Evolutionary conservation across 306 rosid species (phyloP).

Genomic region (Heteromeles arbutifolia): DNA sequence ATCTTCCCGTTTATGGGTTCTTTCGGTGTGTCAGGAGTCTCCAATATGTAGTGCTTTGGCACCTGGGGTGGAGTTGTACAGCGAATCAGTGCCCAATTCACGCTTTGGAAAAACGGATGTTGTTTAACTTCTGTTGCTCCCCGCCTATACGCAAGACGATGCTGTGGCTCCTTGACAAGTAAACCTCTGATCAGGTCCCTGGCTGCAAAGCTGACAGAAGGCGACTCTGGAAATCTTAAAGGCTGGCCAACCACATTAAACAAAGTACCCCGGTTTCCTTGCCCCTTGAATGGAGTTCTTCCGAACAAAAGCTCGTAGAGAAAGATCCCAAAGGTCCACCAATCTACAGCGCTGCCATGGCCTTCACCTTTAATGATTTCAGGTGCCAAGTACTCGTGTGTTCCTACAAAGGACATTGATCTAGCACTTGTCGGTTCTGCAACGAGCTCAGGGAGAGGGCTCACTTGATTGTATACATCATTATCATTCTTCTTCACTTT

Average conservation of each 20-base stretch:
- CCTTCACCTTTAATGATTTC: constrained; percentile 96
- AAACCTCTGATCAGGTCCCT: constrained; percentile 89
- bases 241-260: constrained; percentile 95
- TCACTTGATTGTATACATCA: constrained; percentile 59
- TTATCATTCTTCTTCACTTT: constrained; percentile 35
- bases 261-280: constrained; percentile 78
- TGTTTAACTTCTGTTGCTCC: constrained; percentile 92
- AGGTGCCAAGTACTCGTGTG: constrained; percentile 95
- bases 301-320: constrained; percentile 91
- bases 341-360: constrained; percentile 97
- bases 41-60: constrained; percentile 48
- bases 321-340: constrained; percentile 99
- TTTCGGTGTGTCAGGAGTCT: constrained; percentile 22
- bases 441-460: constrained; percentile 78
- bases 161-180: constrained; percentile 94
- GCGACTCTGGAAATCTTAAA: constrained; percentile 81
- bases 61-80: constrained; percentile 86
- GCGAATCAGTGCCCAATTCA: constrained; percentile 96
- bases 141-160: constrained; percentile 89
- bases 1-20: constrained; percentile 34
- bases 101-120: constrained; percentile 88
- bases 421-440: constrained; percentile 91
- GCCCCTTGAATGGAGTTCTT: constrained; percentile 88
- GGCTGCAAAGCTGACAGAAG: constrained; percentile 90
- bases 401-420: constrained; percentile 95